Base-by-base conservation (phyloP, 148 eudicot species). In the Cornus suecica region DNA sequence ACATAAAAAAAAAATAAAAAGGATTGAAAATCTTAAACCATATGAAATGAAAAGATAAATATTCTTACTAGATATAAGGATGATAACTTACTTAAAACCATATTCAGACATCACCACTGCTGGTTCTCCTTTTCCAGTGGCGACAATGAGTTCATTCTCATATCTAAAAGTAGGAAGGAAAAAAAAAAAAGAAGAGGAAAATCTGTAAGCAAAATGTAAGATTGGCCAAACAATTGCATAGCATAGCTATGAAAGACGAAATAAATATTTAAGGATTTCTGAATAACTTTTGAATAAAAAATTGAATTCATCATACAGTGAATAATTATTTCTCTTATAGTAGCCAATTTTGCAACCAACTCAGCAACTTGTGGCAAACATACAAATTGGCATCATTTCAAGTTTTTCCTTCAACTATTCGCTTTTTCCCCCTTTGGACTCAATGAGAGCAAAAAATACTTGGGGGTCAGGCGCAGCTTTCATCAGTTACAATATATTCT, bases 51-150 rank as follows among this genome's bases (percentile, higher is more conserved):
- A 26, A 29, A 26, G 1, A 28, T 10, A 27, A 22, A 10, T 20
- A 25, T 0, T 8, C 8, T 22, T 15, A 72, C 26, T n/a, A 11
- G 41, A 69, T 66, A 68, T 6, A 58, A 58, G 62, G 9, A 0
- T 11, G 8, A 58, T 5, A 54, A 82, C 91, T 76, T 84, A 88
- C 89, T 84, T 88, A 80, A 88, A 88, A 63, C 91, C 89, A 54
- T 86, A 85, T 72, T 88, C 85, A 45, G 80, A 71, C 89, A 88
- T 80, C 62, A 88, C 91, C 63, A 76, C 75, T 58, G 88, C 83
- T 76, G 89, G 89, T 62, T 88, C 84, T 45, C 91, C 91, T 77
- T 84, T 78, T 56, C 89, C 89, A 66, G 84, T 82, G 66, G 83
- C 87, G 41, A 88, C 78, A 80, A 86, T 80, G 48, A 82, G 76